Conservation (phyloP, 768 basidiomycete species). For the Saitozyma podzolica region DNA sequence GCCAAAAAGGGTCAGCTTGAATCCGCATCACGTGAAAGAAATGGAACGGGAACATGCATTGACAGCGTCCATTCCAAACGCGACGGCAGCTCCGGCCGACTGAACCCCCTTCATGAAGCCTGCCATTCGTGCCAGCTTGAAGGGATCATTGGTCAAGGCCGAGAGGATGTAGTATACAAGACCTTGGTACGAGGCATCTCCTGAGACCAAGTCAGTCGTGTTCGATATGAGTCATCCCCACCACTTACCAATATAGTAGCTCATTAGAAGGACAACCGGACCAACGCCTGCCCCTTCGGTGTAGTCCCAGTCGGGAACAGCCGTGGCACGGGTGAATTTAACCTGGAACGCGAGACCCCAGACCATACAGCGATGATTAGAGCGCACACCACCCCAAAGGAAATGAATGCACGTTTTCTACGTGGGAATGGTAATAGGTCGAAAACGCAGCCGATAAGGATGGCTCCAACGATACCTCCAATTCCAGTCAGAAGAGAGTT, state of each 20-base stretch:
- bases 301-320: slow-evolving; percentile 49
- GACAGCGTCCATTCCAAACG: slow-evolving; percentile 59
- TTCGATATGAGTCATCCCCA: slow-evolving; percentile 1
- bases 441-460: slow-evolving; percentile 57
- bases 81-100: slow-evolving; percentile 54
- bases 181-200: slow-evolving; percentile 42
- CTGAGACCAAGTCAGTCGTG: slow-evolving; percentile 53
- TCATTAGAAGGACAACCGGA: slow-evolving; percentile 55
- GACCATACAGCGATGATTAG: slow-evolving; percentile 54
- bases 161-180: slow-evolving; percentile 37
- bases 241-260: slow-evolving; percentile 15
- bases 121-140: slow-evolving; percentile 56
- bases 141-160: slow-evolving; percentile 57
- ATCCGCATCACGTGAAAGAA: too few species aligned
- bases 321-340: slow-evolving; percentile 50
- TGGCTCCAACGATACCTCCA: slow-evolving; percentile 56
- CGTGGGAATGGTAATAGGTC: slow-evolving; percentile 53
- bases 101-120: slow-evolving; percentile 57
- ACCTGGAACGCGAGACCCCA: slow-evolving; percentile 55
- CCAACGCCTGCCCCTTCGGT: slow-evolving; percentile 52
- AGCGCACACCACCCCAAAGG: slow-evolving; percentile 49
- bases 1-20: too few species aligned
- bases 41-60: too few species aligned
- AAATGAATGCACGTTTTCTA: slow-evolving; percentile 54
- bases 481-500: slow-evolving; percentile 54